Base-by-base conservation (phyloP, 1,284 basidiomycete species). In the Pterulicium gracile region DNA sequence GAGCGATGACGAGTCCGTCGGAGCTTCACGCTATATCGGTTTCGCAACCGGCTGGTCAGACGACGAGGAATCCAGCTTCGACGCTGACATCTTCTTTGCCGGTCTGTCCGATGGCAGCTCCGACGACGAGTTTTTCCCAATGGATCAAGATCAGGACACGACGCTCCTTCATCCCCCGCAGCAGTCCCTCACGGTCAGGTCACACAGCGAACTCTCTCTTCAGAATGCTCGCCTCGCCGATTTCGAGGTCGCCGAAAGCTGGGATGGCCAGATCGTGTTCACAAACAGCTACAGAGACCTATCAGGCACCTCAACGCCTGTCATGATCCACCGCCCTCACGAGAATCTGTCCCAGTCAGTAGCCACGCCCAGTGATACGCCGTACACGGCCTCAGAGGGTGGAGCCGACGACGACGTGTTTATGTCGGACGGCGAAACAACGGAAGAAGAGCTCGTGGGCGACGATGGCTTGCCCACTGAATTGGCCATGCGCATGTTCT, bases 361-460 rank as follows among this genome's bases (percentile, higher is more conserved):
- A 7, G 15, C 36, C n/a, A 39, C 15, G 4, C 36, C 36, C 4
- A 39, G 36, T 17, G 36, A 39, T 39, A 17, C 36, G 4, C 36
- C 36, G 7, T 7, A 15, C 36, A 39, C 7, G n/a, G 7, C 36
- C 5, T 39, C 42, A 14, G 39, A 41, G 19, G 10, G 13, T 17
- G 52, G 51, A 44, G 65, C 59, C 32, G 67, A 70, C 46, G 55
- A 68, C 19, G 71, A 74, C 42, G 72, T 76, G 69, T 54, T 57
- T 10, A 61, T 55, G 14, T 58, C 58, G 19, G 65, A 71, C 10
- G 80, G 79, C 3, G 75, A 81, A 43, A 81, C 79, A 3, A 85
- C 82, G 0, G 85, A 88, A 56, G 85, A 88, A 50, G 85, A 87
- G 50, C 75, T 88, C 42, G 78, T 87, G 15, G 81, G 81, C 46